phyloP scores from a whole-genome alignment of 139 green algal genomes.

The Micromonas commoda region DNA sequence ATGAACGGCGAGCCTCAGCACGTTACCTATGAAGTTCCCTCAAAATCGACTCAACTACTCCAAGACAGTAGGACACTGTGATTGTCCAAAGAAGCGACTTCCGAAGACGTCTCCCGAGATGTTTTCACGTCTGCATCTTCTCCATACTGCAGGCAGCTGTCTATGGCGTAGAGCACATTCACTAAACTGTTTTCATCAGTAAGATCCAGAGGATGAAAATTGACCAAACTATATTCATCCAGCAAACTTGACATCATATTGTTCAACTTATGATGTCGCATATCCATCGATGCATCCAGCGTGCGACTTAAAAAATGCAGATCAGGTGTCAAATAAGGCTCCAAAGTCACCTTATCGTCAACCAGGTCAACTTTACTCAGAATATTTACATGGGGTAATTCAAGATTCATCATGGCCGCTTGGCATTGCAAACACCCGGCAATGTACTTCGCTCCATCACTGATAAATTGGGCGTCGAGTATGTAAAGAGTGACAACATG shows the following conservation, averaged over 20 bases:
- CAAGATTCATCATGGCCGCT: constrained; percentile 90
- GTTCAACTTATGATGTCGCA: constrained; percentile 5
- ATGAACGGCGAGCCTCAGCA: too few relatives aligned
- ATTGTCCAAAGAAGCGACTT: too few relatives aligned
- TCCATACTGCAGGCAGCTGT: constrained; percentile 21
- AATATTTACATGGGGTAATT: constrained; percentile 94
- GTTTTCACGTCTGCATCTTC: too few relatives aligned
- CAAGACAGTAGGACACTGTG: too few relatives aligned
- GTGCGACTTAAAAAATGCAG: constrained; percentile 43
- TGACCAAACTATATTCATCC: constrained; percentile 52
- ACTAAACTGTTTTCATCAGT: constrained; percentile 58
- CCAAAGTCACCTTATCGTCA: constrained; percentile 45
- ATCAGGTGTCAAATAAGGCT: constrained; percentile 73
- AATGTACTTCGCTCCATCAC: constrained; percentile 77
- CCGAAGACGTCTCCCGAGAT: too few relatives aligned
- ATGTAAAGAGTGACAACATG: constrained; percentile 74
- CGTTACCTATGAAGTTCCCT: too few relatives aligned
- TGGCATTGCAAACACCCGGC: constrained; percentile 29
- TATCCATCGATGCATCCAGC: constrained; percentile 29
- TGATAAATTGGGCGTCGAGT: constrained; percentile 83
- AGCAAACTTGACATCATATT: background rate
- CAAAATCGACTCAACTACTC: too few relatives aligned
- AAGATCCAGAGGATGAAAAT: constrained; percentile 81
- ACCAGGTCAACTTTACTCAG: constrained; percentile 94
- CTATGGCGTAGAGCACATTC: constrained; percentile 15